Conservation (phyloP, 2,329 filamentous ascomycete genomes). For the Colletotrichum plurivorum region DNA sequence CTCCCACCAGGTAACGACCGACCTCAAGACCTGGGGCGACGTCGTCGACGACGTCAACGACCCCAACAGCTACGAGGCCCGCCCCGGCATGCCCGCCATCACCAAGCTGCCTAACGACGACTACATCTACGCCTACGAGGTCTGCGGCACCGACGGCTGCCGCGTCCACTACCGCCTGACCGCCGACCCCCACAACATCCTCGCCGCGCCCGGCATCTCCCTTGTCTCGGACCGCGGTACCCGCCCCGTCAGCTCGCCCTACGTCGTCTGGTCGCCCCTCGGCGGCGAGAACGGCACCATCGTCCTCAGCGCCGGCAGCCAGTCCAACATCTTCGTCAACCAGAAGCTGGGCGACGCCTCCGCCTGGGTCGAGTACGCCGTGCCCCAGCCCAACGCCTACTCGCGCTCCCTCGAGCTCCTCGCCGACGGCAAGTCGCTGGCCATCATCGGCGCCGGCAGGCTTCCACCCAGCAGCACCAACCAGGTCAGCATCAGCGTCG, state of each 20-base stretch:
- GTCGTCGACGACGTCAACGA: constrained; percentile 74
- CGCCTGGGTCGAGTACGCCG: constrained; percentile 54
- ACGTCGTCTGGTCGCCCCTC: constrained; percentile 60
- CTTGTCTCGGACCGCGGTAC: constrained; percentile 50
- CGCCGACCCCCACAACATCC: constrained; percentile 53
- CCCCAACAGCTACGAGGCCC: constrained; percentile 67
- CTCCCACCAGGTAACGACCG: constrained; percentile 72
- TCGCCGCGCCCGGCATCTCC: constrained; percentile 47
- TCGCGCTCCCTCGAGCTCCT: constrained; percentile 54
- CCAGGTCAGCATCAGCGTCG: constrained; percentile 55
- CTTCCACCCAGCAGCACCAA: constrained; percentile 63
- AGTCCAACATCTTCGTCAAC: constrained; percentile 59
- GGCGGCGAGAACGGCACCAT: constrained; percentile 60
- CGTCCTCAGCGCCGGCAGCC: constrained; percentile 57
- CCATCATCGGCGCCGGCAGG: constrained; percentile 61
- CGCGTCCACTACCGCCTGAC: constrained; percentile 62
- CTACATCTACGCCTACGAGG: constrained; percentile 77
- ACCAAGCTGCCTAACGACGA: constrained; percentile 69
- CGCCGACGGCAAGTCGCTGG: constrained; percentile 48
- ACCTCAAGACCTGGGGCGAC: constrained; percentile 71
- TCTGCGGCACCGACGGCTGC: constrained; percentile 62
- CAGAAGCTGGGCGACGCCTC: constrained; percentile 53
- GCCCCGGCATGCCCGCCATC: constrained; percentile 79
- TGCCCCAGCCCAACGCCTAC: constrained; percentile 54
- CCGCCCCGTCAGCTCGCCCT: constrained; percentile 54